These are phyloP conservation scores for Filosporella fistucella DNA, from an alignment of 495 filamentous ascomycete genomes.

Conservation along the genomic window DNA sequence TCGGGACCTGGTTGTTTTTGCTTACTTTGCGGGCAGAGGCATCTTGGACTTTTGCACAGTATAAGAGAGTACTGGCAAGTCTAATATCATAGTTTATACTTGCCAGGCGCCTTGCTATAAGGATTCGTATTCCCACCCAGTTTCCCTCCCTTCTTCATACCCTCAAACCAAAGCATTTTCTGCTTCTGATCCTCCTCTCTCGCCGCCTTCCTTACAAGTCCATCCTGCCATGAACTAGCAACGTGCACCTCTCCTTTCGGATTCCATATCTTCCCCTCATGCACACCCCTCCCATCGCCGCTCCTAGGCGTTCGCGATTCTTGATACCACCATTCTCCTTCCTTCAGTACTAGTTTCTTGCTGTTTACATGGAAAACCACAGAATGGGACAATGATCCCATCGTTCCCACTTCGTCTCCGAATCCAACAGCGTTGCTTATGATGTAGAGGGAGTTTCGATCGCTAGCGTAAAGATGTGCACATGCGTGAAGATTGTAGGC, in stretches of 20 bases:
- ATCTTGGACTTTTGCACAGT: too few species aligned
- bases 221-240: slow-evolving; percentile 61
- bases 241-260: slow-evolving; percentile 50
- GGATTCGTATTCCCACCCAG: not conserved
- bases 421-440: slow-evolving; percentile 55
- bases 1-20: too few species aligned
- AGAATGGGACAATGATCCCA: slow-evolving; percentile 57
- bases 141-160: not conserved
- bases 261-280: slow-evolving; percentile 62
- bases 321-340: slow-evolving; percentile 58
- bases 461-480: slow-evolving; percentile 62
- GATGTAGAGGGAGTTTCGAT: slow-evolving; percentile 65
- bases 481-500: slow-evolving; percentile 55
- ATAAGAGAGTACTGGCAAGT: too few species aligned
- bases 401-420: slow-evolving; percentile 41
- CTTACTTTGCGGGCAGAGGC: too few species aligned
- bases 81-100: too few species aligned
- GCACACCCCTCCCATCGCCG: slow-evolving; percentile 50
- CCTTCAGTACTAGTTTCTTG: slow-evolving; percentile 12
- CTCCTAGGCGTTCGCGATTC: slow-evolving; percentile 56
- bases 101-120: not conserved
- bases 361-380: slow-evolving; percentile 56
- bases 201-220: slow-evolving; percentile 29
- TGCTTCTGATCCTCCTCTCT: slow-evolving; percentile 5
- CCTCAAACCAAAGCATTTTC: slow-evolving; percentile 3